These are phyloP conservation scores for Vaccinium darrowii DNA, from an alignment of 148 eudicot genomes.

Conservation along the genomic window DNA sequence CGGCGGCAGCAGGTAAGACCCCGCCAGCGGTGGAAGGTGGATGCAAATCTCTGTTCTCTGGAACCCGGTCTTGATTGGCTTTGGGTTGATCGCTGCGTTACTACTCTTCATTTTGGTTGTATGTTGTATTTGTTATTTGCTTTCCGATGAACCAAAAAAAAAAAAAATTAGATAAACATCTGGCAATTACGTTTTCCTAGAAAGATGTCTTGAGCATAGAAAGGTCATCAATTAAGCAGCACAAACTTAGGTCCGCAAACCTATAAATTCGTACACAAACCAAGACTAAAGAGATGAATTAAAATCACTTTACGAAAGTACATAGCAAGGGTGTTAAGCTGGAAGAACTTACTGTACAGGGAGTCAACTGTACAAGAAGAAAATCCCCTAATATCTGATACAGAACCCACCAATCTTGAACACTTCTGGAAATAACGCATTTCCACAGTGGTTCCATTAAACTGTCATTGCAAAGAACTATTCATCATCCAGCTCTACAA, in stretches of 20 bases:
- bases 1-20: no score
- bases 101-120: no score
- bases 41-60: no score
- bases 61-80: no score
- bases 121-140: no score
- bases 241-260: constrained; percentile 12
- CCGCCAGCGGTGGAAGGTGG: no score
- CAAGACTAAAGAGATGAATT: not conserved
- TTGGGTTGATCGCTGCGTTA: no score
- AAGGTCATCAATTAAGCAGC: constrained; percentile 6
- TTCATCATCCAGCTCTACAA: constrained; percentile 70
- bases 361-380: constrained; percentile 26
- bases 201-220: not conserved
- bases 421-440: constrained; percentile 4
- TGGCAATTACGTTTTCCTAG: no score
- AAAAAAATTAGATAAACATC: no score
- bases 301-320: constrained; percentile 10
- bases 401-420: constrained; percentile 17
- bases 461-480: constrained; percentile 15
- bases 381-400: constrained; percentile 15
- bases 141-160: no score
- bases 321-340: constrained; percentile 11
- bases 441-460: constrained; percentile 1
- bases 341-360: constrained; percentile 27
- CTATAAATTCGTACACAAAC: constrained; percentile 19